These are phyloP conservation scores for Aureobasidium mangrovei DNA, from an alignment of 2,329 filamentous ascomycete genomes.

Conservation along the genomic window DNA sequence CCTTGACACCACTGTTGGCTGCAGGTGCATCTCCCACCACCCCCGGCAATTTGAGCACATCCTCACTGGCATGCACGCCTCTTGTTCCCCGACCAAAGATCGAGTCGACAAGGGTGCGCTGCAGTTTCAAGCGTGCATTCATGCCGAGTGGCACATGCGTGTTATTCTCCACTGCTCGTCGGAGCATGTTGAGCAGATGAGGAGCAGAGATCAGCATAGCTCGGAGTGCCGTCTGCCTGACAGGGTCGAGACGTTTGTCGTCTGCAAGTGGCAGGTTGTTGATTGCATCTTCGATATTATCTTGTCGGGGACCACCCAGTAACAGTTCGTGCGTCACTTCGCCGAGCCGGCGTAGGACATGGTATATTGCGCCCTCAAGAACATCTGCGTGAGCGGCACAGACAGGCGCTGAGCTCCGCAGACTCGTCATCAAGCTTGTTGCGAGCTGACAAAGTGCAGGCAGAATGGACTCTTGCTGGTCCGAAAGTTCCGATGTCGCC, in stretches of 20 bases:
- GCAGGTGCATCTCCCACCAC: conserved; percentile 32
- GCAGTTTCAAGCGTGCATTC: conserved; percentile 34
- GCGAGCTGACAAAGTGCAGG: conserved; percentile 22
- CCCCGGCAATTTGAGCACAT: conserved; percentile 27
- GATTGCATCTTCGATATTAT: conserved; percentile 22
- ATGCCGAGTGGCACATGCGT: conserved; percentile 22
- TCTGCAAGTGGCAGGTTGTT: conserved; percentile 12
- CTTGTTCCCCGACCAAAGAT: conserved; percentile 29
- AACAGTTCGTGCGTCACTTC: conserved; percentile 31
- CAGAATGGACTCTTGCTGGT: conserved; percentile 15
- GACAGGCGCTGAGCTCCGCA: conserved; percentile 24
- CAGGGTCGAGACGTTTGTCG: conserved; percentile 21
- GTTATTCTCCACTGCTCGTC: conserved; percentile 31
- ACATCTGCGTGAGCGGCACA: conserved; percentile 28
- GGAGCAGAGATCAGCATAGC: conserved; percentile 30
- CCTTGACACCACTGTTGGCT: conserved; percentile 18
- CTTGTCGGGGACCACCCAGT: conserved; percentile 26
- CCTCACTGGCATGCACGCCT: conserved; percentile 19
- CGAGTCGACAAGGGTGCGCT: conserved; percentile 36
- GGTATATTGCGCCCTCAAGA: conserved; percentile 37
- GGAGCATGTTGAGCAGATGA: conserved; percentile 34
- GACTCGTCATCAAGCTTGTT: conserved; percentile 28
- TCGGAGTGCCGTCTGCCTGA: conserved; percentile 19
- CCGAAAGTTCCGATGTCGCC: neutral
- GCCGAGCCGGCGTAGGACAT: conserved; percentile 33